Percentiles rank a stretch among this genome's conserved stretches.
These are phyloP conservation scores for Xylaria telfairii DNA, from an alignment of 495 filamentous ascomycete genomes.

Conservation along the genomic window DNA sequence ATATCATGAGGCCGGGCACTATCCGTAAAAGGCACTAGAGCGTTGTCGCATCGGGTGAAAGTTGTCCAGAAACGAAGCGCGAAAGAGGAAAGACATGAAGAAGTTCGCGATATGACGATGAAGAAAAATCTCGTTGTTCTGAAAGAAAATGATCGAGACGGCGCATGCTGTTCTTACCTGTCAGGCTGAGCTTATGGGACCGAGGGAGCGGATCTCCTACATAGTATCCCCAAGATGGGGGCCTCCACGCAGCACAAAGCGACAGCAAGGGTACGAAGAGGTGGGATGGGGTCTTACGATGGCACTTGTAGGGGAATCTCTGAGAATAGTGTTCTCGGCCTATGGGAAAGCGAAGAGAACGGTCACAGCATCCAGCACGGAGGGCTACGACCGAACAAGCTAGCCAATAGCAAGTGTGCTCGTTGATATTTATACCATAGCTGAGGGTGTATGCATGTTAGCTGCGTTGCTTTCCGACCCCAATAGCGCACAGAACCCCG, in stretches of 20 bases:
- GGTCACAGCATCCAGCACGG: not conserved
- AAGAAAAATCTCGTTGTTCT: not conserved
- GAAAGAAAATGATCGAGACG: not conserved
- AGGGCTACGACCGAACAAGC: not conserved
- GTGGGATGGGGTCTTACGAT: constrained; percentile 21
- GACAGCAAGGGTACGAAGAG: constrained; percentile 14
- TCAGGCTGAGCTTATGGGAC: constrained; percentile 19
- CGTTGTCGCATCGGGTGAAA: constrained; percentile 5
- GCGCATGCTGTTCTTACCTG: not conserved
- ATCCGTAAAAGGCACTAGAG: not conserved
- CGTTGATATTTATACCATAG: constrained; percentile 19
- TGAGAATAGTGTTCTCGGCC: constrained; percentile 5
- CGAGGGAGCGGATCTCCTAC: constrained; percentile 10
- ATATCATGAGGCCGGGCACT: not conserved
- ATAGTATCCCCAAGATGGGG: constrained; percentile 14
- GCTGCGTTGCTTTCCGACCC: constrained; percentile 3
- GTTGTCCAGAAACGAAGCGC: not conserved
- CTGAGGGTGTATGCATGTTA: constrained; percentile 19
- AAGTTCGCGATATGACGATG: not conserved
- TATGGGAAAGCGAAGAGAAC: constrained; percentile 20
- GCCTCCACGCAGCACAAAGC: constrained; percentile 1
- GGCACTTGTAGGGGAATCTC: not conserved
- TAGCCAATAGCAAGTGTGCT: constrained; percentile 8
- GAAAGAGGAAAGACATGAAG: not conserved
- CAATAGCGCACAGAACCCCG: constrained; percentile 14